Evolutionary conservation across 2,329 filamentous ascomycete species (phyloP), one percentile per base, ranked within the genome.

Genomic region (Colletotrichum sp.): DNA sequence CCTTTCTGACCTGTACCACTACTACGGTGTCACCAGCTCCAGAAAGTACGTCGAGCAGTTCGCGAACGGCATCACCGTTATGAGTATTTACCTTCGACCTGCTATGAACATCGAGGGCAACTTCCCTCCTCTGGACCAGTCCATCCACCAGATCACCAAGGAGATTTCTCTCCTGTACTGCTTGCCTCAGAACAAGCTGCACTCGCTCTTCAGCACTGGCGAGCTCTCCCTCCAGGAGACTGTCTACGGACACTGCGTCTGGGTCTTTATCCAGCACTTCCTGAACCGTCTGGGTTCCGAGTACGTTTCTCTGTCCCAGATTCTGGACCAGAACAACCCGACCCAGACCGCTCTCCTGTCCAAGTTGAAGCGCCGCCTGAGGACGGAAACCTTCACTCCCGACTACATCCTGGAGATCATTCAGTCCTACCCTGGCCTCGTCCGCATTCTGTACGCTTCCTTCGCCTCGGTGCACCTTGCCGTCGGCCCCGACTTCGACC

Each of bases 371-470:
- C 96, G 96, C 80, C 93, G 97, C 81, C 90, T 99, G 75, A 94
- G 97, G 81, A 97, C 95, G 1, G 97, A 99, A 87, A 99, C 97
- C 0, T 99, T 99, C 85, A 99, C 97, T 0, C 94, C 97, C 6
- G 96, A 98, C 82, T 99, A 99, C 87, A 98, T 99, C 80, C 92
- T 96, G 32, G 96, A 99, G 86, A 98, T 99, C 83, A 98, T 99
- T 86, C 93, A 94, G 83, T 93, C 94, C 66, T 97, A 98, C 84
- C 96, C 97, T 1, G 92, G 93, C 36, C 91, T 99, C 28, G 94
- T 99, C 71, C 94, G 96, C 78, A 92, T 94, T 28, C 87, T 98
- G 70, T 99, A 99, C 84, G 91, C 98, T 62, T 93, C 95, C 1
- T 99, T 99, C 84, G 97, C 97, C 76, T 95, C 91, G 82, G 92